Percentiles rank a stretch among this genome's conserved stretches.
These are phyloP conservation scores for Posidonia oceanica DNA, from an alignment of 116 monocot species.

Conservation along the genomic window DNA sequence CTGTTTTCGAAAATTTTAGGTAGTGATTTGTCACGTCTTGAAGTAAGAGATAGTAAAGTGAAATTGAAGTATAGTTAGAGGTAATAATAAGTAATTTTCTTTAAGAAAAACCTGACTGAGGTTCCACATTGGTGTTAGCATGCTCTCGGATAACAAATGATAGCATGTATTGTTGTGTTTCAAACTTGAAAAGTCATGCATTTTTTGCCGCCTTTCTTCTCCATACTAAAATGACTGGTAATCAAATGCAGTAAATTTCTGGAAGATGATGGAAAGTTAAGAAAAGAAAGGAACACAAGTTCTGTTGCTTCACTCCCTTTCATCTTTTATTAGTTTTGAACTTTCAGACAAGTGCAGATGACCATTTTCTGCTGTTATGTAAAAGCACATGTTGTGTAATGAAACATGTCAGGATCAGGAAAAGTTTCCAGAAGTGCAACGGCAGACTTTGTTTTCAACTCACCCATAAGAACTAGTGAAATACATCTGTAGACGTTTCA, in stretches of 20 bases:
- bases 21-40: too few species aligned
- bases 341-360: not conserved
- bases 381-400: constrained; percentile 3
- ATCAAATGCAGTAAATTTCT: not conserved
- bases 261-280: not conserved
- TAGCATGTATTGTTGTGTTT: not conserved
- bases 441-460: too few species aligned
- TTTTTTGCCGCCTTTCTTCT: not conserved
- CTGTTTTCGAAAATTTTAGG: too few species aligned
- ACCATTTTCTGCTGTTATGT: not conserved
- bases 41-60: too few species aligned
- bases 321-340: not conserved
- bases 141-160: not conserved
- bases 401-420: too few species aligned
- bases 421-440: too few species aligned
- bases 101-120: not conserved
- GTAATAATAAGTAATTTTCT: not conserved
- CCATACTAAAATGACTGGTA: not conserved
- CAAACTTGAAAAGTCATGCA: not conserved
- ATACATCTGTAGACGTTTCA: too few species aligned
- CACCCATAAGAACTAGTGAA: too few species aligned
- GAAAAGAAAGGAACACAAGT: not conserved
- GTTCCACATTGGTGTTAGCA: not conserved
- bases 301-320: not conserved
- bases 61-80: not conserved